Evolutionary conservation across 768 basidiomycete genomes (phyloP), one percentile per base, ranked within the genome.

Genomic region (Lactarius quietus): DNA sequence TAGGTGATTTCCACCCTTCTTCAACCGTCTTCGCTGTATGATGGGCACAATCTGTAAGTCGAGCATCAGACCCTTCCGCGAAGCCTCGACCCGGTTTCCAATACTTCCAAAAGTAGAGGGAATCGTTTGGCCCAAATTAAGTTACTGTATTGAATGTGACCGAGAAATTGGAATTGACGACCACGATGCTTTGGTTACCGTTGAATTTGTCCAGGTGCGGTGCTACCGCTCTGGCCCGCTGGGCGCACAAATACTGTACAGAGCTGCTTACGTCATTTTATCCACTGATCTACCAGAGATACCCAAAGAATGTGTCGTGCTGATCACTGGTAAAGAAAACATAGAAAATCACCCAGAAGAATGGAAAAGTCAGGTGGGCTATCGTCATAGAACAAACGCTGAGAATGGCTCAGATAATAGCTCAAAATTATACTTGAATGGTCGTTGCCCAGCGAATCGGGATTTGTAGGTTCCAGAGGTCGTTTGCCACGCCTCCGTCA

Each of bases 381-480:
- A 45, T 23, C 23, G 23, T 14, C 45, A 48, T 48, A 26, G 6
- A 14, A 48, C 5, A 4, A 14, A 48, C n/a, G 23, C 9, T 15
- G 45, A 4, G 12, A 23, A 14, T 23, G 23, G 5, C 10, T 3
- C n/a, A n/a, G n/a, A n/a, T 14, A 23, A 48, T 6, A 14, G 10
- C 12, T 29, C 41, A 51, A 33, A 35, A 18, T 28, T 41, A 62
- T 12, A 15, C 57, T 7, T 8, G 58, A n/a, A 43, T 31, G 4
- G 57, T 15, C 31, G 20, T 43, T 26, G 51, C 51, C 28, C 12
- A 54, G 26, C 58, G 63, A 38, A 64, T 59, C 14, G 63, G 63
- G 6, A 64, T 64, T 36, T 59, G 52, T 14, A 64, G 28, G 26
- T 59, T 64, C 63, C 63, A 64, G 10, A 64, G 39, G 41, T 55